These are phyloP conservation scores for Anthoceros angustus DNA, from an alignment of 225 moss, liverwort and hornwort genomes.

Conservation along the genomic window DNA sequence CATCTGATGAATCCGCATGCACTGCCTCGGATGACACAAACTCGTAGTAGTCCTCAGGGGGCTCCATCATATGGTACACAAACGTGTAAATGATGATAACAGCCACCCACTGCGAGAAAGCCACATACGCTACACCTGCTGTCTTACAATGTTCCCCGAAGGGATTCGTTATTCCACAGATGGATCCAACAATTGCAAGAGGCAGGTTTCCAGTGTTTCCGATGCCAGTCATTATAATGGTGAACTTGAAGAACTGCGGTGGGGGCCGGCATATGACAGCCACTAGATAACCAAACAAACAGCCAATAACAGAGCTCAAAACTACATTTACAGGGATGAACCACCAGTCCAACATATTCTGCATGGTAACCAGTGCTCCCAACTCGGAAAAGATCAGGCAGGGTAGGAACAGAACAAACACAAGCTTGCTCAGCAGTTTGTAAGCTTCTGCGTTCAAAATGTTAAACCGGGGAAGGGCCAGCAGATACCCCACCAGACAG, in stretches of 20 bases:
- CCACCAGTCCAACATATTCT: slow-evolving; percentile 82
- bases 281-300: slow-evolving; percentile 56
- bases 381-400: slow-evolving; percentile 94
- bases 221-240: slow-evolving; percentile 77
- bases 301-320: slow-evolving; percentile 52
- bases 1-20: slow-evolving; percentile 13
- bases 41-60: slow-evolving; percentile 54
- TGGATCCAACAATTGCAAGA: slow-evolving; percentile 65
- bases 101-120: slow-evolving; percentile 84
- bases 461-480: slow-evolving; percentile 47
- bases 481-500: slow-evolving; percentile 52
- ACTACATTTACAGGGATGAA: slow-evolving; percentile 88
- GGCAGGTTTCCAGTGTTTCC: slow-evolving; percentile 82
- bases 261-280: slow-evolving; percentile 64
- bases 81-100: slow-evolving; percentile 76
- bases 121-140: slow-evolving; percentile 72
- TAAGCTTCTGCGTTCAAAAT: slow-evolving; percentile 54
- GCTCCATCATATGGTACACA: slow-evolving; percentile 92
- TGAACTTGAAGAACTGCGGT: slow-evolving; percentile 54
- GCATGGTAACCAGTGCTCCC: slow-evolving; percentile 54
- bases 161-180: slow-evolving; percentile 58
- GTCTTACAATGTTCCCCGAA: slow-evolving; percentile 65
- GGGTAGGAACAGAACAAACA: slow-evolving; percentile 83
- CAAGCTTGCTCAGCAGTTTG: slow-evolving; percentile 74
- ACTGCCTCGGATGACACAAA: slow-evolving; percentile 27